phyloP scores from a whole-genome alignment of 305 asterid species.

The Fraxinus angustifolia region DNA sequence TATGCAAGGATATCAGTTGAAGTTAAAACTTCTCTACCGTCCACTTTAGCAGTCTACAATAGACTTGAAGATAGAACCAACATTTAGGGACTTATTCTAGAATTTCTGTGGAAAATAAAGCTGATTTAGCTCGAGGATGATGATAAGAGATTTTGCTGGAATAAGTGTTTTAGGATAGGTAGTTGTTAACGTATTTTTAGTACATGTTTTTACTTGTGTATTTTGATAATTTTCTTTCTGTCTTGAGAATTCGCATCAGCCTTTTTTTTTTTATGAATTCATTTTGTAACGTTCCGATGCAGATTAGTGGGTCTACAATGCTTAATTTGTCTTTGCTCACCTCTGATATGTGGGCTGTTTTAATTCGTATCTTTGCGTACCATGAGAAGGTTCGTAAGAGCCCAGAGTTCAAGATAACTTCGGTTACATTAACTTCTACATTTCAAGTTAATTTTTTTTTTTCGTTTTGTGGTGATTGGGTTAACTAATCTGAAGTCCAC shows the following conservation, averaged over 20 bases:
- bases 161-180: neutral
- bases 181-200: neutral
- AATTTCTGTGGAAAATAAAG: neutral
- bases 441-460: neutral
- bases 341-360: slow-evolving; percentile 98
- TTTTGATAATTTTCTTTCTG: neutral
- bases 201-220: neutral
- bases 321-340: slow-evolving; percentile 84
- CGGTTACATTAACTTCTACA: neutral
- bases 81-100: neutral
- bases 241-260: neutral
- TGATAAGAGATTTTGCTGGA: neutral
- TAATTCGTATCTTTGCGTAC: slow-evolving; percentile 87
- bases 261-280: neutral
- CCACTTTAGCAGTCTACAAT: neutral
- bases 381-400: slow-evolving; percentile 66
- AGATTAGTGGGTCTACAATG: slow-evolving; percentile 93
- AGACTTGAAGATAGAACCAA: neutral
- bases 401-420: neutral
- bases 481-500: slow-evolving; percentile 16
- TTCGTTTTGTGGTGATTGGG: neutral
- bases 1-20: neutral
- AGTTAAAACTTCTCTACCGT: neutral
- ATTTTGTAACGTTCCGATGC: slow-evolving; percentile 29
- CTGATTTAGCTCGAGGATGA: neutral